phyloP scores from a whole-genome alignment of 108 stramenopile genomes.

The Schizochytrium sp. region DNA sequence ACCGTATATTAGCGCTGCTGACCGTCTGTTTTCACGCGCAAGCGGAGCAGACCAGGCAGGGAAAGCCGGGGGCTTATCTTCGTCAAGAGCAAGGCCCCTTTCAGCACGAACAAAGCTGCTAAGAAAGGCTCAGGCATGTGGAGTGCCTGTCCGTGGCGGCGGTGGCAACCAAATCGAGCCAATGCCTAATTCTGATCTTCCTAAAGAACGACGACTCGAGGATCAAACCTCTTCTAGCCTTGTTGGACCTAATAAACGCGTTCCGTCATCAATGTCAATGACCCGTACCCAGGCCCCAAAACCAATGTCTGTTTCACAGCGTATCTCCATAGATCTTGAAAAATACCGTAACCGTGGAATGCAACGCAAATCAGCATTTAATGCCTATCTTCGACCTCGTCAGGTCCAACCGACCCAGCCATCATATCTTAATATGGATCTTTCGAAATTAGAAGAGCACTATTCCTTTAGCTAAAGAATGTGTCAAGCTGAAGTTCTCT shows the following conservation, averaged over 20 bases:
- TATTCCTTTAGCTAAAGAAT: too few relatives aligned
- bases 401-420: neutral
- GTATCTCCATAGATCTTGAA: neutral
- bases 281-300: too few relatives aligned
- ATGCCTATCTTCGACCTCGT: conserved; percentile 3
- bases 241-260: too few relatives aligned
- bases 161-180: neutral
- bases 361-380: conserved; percentile 18
- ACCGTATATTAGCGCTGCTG: neutral
- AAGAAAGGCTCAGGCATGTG: conserved; percentile 20
- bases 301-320: neutral
- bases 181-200: too few relatives aligned
- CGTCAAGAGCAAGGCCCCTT: neutral
- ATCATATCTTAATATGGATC: neutral
- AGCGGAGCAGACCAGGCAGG: conserved; percentile 10
- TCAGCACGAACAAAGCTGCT: conserved; percentile 4
- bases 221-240: too few relatives aligned
- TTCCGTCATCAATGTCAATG: too few relatives aligned
- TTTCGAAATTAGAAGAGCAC: neutral
- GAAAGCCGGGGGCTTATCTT: neutral
- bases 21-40: conserved; percentile 6
- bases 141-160: neutral
- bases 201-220: too few relatives aligned
- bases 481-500: too few relatives aligned
- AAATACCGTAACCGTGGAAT: neutral